Evolutionary conservation across 2,329 filamentous ascomycete species (phyloP).

Genomic region (Cytospora leucostoma): DNA sequence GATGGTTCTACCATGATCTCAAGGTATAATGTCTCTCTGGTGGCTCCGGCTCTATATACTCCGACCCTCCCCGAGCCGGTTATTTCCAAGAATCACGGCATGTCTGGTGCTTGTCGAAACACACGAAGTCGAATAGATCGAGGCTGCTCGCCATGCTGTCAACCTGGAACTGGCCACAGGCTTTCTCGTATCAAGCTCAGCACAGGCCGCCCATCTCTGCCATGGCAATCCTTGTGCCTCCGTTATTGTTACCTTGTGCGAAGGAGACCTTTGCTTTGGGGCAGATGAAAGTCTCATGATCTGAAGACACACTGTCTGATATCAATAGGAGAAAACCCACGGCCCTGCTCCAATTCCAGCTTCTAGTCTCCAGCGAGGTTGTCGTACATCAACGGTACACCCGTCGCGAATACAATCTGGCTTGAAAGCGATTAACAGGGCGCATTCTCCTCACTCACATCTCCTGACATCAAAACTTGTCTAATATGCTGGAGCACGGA

Average conservation of each 20-base stretch:
- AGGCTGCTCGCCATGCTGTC: too few relatives aligned
- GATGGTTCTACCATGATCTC: too few relatives aligned
- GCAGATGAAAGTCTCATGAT: background rate
- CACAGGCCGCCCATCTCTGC: background rate
- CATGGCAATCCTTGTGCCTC: background rate
- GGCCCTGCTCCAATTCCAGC: background rate
- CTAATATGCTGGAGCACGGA: background rate
- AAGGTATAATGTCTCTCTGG: too few relatives aligned
- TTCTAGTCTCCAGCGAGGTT: background rate
- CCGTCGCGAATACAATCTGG: background rate
- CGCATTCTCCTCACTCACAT: background rate
- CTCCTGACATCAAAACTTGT: background rate
- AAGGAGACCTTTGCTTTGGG: too few relatives aligned
- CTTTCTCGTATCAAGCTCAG: background rate
- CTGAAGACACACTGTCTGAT: background rate
- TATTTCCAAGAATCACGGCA: background rate
- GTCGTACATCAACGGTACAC: background rate
- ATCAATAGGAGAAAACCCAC: background rate
- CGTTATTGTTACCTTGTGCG: too few relatives aligned
- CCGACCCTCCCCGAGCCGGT: too few relatives aligned
- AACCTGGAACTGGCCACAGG: too few relatives aligned
- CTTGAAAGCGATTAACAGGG: background rate
- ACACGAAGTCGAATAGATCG: too few relatives aligned
- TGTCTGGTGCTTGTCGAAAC: too few relatives aligned
- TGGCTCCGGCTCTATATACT: too few relatives aligned